phyloP scores from a whole-genome alignment of 306 rosid species.

The Cucurbita moschata region DNA sequence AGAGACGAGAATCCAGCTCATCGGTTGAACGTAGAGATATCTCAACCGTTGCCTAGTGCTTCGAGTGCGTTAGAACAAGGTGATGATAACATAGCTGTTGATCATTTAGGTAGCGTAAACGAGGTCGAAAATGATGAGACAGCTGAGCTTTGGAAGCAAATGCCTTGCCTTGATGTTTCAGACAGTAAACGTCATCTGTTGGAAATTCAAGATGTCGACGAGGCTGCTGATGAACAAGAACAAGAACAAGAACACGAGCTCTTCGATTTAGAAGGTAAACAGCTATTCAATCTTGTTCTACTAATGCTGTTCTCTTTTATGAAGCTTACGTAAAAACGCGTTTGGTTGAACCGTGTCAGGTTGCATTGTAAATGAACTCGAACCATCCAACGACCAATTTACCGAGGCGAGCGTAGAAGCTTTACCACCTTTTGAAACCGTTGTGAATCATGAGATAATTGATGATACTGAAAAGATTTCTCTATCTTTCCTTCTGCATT shows the following conservation, averaged over 20 bases:
- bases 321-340: background rate
- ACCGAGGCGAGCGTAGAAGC: background rate
- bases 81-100: background rate
- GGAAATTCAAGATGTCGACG: slow-evolving; percentile 7
- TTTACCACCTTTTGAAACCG: background rate
- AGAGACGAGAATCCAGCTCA: slow-evolving; percentile 21
- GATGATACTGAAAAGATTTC: slow-evolving; percentile 9
- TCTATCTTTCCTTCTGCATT: slow-evolving; percentile 2
- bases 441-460: background rate
- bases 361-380: background rate
- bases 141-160: slow-evolving; percentile 9
- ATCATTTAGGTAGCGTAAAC: background rate
- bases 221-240: background rate
- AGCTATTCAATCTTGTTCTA: background rate
- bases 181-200: background rate
- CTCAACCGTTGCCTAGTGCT: slow-evolving; percentile 19
- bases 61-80: slow-evolving; percentile 13
- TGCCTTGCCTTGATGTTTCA: background rate
- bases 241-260: background rate
- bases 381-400: background rate
- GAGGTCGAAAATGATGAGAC: slow-evolving; percentile 10
- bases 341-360: slow-evolving; percentile 21
- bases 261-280: slow-evolving; percentile 37
- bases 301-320: background rate
- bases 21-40: slow-evolving; percentile 9